Base-by-base conservation (phyloP, 176 grass and related monocot genomes). In the Carex myosuroides region DNA sequence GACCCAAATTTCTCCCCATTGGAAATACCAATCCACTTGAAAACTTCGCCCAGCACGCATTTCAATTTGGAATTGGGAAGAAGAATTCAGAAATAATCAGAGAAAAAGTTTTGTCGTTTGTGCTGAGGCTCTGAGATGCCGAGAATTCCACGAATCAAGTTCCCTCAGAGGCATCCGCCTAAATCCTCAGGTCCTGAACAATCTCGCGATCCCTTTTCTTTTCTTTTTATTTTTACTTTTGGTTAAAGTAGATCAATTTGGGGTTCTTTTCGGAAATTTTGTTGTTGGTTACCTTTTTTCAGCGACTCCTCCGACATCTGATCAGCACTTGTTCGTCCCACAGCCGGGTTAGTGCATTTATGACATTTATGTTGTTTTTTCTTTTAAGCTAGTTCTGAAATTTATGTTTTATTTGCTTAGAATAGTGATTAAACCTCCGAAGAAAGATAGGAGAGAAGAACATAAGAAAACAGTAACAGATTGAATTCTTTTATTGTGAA, bases 131-230 rank as follows among this genome's bases (percentile, higher is more conserved):
- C 14, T 52, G 61, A 83, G 18, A 83, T 83, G 81, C 81, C 81
- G 60, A 83, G 81, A 33, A 66, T 83, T 69, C 81, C 81, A 17
- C 60, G 60, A 30, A 83, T 83, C 61, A 83, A 83, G 62, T 83
- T 83, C 33, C 81, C 81, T 3, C 61, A 52, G 60, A 83, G 81
- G 81, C 81, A 66, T 83, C 42, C 22, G 3, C 81, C 81, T 11
- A 83, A 83, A 83, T 52, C 81, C 41, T 64, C 81, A 68, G 81
- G 81, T 83, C n/a, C 56, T 3, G 81, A 68, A 48, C 20, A 63
- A 83, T 53, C 16, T 53, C 17, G 30, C 20, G 11, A 48, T 67
- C n/a, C 6, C 35, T 30, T 83, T 67, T 24, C 2, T 17, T 82
- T 29, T 65, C 0, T 39, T 20, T 24, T 48, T 82, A 3, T 24